Evolutionary conservation across 2,329 filamentous ascomycete species (phyloP), one percentile per base, ranked within the genome.

Genomic region (Intubia oerlemansii): DNA sequence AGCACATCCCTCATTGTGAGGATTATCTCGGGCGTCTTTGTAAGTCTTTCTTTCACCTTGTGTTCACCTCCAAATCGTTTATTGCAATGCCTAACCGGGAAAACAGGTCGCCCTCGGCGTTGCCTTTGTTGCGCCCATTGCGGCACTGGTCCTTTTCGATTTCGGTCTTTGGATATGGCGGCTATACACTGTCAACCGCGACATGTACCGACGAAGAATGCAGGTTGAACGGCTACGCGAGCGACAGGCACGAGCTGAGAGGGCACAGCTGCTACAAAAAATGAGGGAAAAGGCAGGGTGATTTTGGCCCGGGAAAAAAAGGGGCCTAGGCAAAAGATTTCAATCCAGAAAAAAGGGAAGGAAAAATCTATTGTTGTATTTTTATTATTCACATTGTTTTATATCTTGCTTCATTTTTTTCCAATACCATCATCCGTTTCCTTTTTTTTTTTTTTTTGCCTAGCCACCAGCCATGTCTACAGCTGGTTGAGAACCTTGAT

Each of bases 401-500:
- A 27, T 15, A 14, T 28, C n/a, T n/a, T n/a, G n/a, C n/a, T 23
- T 23, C 21, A 17, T n/a, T 17, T 17, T 17, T 17, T n/a, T 8
- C 8, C n/a, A 17, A 18, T 26, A 25, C 12, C 23, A 12, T 23
- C 22, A 14, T 28, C 10, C 24, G 27, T 15, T 10, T 17, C 10
- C 5, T n/a, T 28, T 17, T 3, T 25, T 22, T 28, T 23, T 25
- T 6, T 19, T 10, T 15, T 11, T n/a, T 18, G 3, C 22, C 7
- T 23, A n/a, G n/a, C n/a, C n/a, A n/a, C n/a, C n/a, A n/a, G n/a
- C n/a, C n/a, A n/a, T 21, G 19, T n/a, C n/a, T 21, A 21, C 19
- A 21, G 59, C 46, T 81, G 60, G 40, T 75, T 62, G 35, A 93
- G 45, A 21, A 90, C 79, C 61, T 92, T 93, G 49, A 95, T 62